Percentiles rank a stretch among this genome's conserved stretches.
Evolutionary conservation across 805 yeast genomes (phyloP).

Genomic region (Metschnikowia chrysomelidarum): DNA sequence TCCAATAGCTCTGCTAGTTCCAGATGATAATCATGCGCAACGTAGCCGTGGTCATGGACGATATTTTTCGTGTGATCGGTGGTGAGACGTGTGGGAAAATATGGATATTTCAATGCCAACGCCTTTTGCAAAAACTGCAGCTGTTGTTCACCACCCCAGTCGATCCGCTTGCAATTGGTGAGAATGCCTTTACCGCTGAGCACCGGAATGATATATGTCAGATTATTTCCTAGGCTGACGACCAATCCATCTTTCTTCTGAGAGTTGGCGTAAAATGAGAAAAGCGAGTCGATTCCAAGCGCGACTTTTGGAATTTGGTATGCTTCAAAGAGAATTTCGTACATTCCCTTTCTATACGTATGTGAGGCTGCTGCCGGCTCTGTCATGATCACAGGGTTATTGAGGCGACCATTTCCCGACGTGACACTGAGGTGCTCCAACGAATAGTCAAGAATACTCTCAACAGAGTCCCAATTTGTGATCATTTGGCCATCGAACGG

Average conservation of each 20-base stretch:
- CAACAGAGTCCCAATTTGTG: slow-evolving; percentile 91
- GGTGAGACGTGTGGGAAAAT: slow-evolving; percentile 75
- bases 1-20: slow-evolving; percentile 61
- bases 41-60: slow-evolving; percentile 75
- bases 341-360: slow-evolving; percentile 69
- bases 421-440: slow-evolving; percentile 74
- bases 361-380: slow-evolving; percentile 74
- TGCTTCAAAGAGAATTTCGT: slow-evolving; percentile 82
- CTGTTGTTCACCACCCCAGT: slow-evolving; percentile 87
- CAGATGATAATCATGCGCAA: slow-evolving; percentile 61
- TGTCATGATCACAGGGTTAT: slow-evolving; percentile 77
- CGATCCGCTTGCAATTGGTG: slow-evolving; percentile 71
- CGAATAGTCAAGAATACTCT: slow-evolving; percentile 77
- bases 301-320: slow-evolving; percentile 73
- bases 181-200: slow-evolving; percentile 64
- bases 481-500: slow-evolving; percentile 87
- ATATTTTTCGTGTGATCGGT: slow-evolving; percentile 62
- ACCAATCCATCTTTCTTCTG: slow-evolving; percentile 60
- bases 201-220: slow-evolving; percentile 82
- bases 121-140: slow-evolving; percentile 60
- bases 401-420: slow-evolving; percentile 46
- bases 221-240: slow-evolving; percentile 77
- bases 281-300: slow-evolving; percentile 80
- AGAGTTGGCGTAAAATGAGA: slow-evolving; percentile 69
- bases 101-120: slow-evolving; percentile 82